Evolutionary conservation across 1,284 basidiomycete species (phyloP), one percentile per base, ranked within the genome.

Genomic region (Phellinidium pouzarii): DNA sequence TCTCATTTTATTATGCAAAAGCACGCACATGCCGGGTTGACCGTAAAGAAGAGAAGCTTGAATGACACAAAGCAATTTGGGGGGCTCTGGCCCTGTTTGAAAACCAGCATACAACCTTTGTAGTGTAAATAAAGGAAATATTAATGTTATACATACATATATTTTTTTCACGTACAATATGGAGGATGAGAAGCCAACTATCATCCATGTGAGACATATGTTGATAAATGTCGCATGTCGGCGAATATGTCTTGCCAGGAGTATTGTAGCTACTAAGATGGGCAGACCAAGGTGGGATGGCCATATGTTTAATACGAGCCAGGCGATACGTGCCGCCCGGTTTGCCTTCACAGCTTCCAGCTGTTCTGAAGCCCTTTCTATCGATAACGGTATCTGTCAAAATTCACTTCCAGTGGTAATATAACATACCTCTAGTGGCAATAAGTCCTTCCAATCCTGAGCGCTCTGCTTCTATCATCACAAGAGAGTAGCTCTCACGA

Each of bases 141-240:
- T 25, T 29, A 29, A 14, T 22, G 36, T 26, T 29, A 27, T 23
- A 44, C 37, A 31, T 17, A 51, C 31, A 42, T 23, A 40, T n/a
- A n/a, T n/a, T n/a, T 5, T 26, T 31, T 7, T 7, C 44, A 54
- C 47, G 49, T 22, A 59, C 55, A 59, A 29, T 11, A 55, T 23
- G 34, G 51, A 49, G 12, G 56, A 54, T 5, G 64, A 71, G 67
- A 73, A 55, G 40, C 71, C 72, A 43, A 66, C 64, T n/a, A 76
- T 66, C 17, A 74, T 68, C 59, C 74, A 75, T 20, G 68, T 67
- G 7, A 73, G 59, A 50, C 68, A 69, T 26, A 77, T 60, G 52
- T 75, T 77, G 20, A 73, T 59, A 52, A 77, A 75, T 5, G 74
- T 75, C n/a, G 70, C 64, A 64, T 77, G 72, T n/a, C 75, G 66